Conservation (phyloP, 2,329 filamentous ascomycete genomes). For the Phaeomoniella chlamydospora region DNA sequence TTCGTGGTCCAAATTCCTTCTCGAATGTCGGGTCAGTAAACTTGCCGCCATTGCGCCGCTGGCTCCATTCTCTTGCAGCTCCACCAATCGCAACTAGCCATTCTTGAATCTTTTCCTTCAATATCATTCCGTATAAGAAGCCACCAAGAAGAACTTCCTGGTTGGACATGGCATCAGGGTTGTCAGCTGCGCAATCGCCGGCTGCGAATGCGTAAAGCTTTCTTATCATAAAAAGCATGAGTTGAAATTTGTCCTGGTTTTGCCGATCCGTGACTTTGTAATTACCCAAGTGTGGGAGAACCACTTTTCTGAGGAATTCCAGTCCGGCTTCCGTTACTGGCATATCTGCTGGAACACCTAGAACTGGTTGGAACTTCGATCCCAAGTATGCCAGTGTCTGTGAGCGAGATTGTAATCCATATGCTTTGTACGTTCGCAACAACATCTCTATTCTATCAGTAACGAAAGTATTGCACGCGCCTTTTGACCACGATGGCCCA, state of each 20-base stretch:
- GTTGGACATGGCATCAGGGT: constrained; percentile 91
- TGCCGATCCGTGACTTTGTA: constrained; percentile 70
- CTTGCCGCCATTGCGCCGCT: constrained; percentile 32
- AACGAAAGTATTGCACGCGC: constrained; percentile 76
- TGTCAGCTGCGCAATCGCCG: constrained; percentile 84
- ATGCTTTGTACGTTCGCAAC: constrained; percentile 83
- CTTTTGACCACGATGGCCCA: constrained; percentile 60
- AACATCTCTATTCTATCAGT: constrained; percentile 88
- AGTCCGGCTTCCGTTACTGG: constrained; percentile 79
- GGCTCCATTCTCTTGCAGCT: constrained; percentile 39
- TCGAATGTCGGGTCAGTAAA: constrained; percentile 68
- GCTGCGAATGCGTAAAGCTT: constrained; percentile 90
- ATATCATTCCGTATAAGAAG: constrained; percentile 84
- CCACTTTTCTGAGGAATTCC: constrained; percentile 79
- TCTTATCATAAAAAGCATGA: constrained; percentile 89
- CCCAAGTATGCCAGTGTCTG: constrained; percentile 80
- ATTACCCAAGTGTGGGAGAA: constrained; percentile 82
- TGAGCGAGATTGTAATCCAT: constrained; percentile 65
- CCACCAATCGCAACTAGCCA: constrained; percentile 55
- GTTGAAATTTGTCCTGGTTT: constrained; percentile 82
- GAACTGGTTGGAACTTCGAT: constrained; percentile 76
- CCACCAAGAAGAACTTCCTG: constrained; percentile 90
- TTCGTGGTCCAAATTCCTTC: constrained; percentile 62
- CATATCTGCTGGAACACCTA: constrained; percentile 71
- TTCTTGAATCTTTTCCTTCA: constrained; percentile 90